Percentiles rank a stretch among this genome's conserved stretches.
phyloP scores from a whole-genome alignment of 306 rosid species.

The Corylus americana region DNA sequence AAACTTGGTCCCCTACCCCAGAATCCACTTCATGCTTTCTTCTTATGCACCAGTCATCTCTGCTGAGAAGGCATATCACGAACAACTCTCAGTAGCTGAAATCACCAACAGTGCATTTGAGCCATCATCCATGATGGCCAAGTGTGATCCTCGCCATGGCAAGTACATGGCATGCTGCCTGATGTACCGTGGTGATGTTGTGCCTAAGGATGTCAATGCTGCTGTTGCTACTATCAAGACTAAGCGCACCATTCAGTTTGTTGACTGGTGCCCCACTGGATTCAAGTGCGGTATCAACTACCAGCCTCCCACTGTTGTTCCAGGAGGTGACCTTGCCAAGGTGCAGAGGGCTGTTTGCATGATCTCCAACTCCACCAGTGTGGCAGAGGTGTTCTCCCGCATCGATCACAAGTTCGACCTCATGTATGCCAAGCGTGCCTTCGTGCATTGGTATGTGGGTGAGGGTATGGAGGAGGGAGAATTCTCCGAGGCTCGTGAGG shows the following conservation, averaged over 20 bases:
- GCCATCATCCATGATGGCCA: constrained; percentile 97
- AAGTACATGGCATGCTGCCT: constrained; percentile 96
- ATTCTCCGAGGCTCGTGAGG: constrained; percentile 94
- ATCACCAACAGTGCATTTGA: constrained; percentile 93
- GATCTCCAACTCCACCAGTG: constrained; percentile 91
- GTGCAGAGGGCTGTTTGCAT: constrained; percentile 95
- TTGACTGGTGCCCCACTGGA: constrained; percentile 97
- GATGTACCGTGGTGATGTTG: constrained; percentile 96
- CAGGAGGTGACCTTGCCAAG: constrained; percentile 91
- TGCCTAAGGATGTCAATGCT: constrained; percentile 90
- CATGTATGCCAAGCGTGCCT: constrained; percentile 90
- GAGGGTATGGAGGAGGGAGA: constrained; percentile 99
- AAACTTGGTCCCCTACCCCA: constrained; percentile 87
- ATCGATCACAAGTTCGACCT: constrained; percentile 91
- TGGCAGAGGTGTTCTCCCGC: constrained; percentile 88
- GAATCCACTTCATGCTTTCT: constrained; percentile 97
- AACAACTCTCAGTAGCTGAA: constrained; percentile 88
- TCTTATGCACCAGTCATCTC: constrained; percentile 92
- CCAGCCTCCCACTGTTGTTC: constrained; percentile 94
- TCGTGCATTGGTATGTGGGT: constrained; percentile 96
- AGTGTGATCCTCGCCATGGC: constrained; percentile 94
- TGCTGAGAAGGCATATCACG: constrained; percentile 85
- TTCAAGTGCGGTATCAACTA: constrained; percentile 95
- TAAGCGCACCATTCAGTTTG: constrained; percentile 88
- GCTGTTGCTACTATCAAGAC: constrained; percentile 90